These are phyloP conservation scores for Balakata baccata DNA, from an alignment of 345 rosid species.

Conservation along the genomic window DNA sequence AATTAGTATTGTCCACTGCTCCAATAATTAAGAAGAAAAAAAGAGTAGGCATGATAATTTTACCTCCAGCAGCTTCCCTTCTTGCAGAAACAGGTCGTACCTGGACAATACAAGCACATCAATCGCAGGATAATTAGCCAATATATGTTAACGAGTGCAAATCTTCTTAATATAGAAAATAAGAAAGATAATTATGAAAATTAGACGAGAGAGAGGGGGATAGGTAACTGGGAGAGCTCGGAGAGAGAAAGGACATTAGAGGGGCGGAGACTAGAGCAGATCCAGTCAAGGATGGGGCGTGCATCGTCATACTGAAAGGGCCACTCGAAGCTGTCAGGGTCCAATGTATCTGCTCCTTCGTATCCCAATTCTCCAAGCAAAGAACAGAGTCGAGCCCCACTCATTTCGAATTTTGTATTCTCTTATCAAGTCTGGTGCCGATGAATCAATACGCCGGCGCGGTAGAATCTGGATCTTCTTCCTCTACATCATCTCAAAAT, in stretches of 20 bases:
- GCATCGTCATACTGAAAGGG: slow-evolving; percentile 97
- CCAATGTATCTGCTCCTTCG: slow-evolving; percentile 66
- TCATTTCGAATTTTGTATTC: slow-evolving; percentile 37
- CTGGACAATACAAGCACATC: slow-evolving; percentile 30
- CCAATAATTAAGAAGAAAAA: neutral
- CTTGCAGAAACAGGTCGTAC: slow-evolving; percentile 64
- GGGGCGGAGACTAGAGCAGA: slow-evolving; percentile 94
- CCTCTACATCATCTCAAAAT: neutral
- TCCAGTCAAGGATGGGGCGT: slow-evolving; percentile 87
- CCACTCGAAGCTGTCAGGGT: slow-evolving; percentile 96
- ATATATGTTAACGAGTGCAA: neutral
- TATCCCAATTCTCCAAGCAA: slow-evolving; percentile 78
- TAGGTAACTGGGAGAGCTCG: slow-evolving; percentile 67
- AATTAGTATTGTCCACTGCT: too few species aligned
- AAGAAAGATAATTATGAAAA: neutral
- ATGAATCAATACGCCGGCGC: neutral
- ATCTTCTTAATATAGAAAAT: neutral
- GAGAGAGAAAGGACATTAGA: slow-evolving; percentile 90
- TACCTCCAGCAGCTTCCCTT: slow-evolving; percentile 84
- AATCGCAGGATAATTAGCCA: neutral
- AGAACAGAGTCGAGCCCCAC: slow-evolving; percentile 69
- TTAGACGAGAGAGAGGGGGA: neutral
- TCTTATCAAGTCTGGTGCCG: neutral
- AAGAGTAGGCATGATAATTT: neutral
- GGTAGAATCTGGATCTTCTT: neutral